These are phyloP conservation scores for Penicillium sp. DNA, from an alignment of 2,329 filamentous ascomycete genomes.

Conservation along the genomic window DNA sequence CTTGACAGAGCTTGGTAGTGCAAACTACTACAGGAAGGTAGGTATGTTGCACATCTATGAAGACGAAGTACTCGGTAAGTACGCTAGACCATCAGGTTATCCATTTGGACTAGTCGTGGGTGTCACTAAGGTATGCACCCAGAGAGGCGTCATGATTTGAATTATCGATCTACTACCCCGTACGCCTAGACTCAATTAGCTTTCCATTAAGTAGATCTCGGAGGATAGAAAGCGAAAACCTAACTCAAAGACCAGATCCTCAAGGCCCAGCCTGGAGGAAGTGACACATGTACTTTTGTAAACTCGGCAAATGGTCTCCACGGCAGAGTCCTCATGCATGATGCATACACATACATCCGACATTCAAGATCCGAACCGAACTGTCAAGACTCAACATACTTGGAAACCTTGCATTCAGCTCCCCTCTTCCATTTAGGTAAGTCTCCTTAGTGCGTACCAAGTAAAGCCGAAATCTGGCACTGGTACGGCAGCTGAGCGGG, in stretches of 20 bases:
- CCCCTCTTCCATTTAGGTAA: background rate
- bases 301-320: background rate
- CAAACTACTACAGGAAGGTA: background rate
- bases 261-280: background rate
- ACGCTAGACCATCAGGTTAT: background rate
- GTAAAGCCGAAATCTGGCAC: background rate
- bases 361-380: background rate
- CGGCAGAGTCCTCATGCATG: background rate
- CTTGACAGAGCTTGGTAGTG: background rate
- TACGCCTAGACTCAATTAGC: background rate
- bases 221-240: background rate
- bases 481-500: conserved; percentile 8
- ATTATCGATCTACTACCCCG: conserved; percentile 10
- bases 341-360: conserved; percentile 1
- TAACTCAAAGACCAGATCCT: background rate
- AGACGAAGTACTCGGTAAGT: background rate
- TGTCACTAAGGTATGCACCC: no score
- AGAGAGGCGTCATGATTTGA: background rate
- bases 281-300: conserved; percentile 6
- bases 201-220: background rate
- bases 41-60: background rate
- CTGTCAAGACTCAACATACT: no score
- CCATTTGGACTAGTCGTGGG: background rate
- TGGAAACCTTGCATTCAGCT: background rate
- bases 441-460: conserved; percentile 5